Evolutionary conservation across 805 yeast genomes (phyloP).

Genomic region (Clavispora asparagi): DNA sequence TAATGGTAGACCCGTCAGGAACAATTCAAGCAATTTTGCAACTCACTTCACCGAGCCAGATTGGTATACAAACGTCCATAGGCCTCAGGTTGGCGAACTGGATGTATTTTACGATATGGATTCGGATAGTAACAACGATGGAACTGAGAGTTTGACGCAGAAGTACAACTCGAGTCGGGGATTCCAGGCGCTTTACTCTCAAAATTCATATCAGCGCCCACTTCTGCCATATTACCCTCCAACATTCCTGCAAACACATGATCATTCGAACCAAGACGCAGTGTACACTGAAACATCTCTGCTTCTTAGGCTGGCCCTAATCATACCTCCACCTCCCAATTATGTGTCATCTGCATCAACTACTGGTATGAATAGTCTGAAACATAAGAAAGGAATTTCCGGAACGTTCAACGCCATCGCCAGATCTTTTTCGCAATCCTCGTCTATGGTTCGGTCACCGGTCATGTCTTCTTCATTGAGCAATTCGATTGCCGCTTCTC

Average conservation of each 20-base stretch:
- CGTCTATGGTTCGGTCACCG: constrained; percentile 8
- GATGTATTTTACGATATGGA: background rate
- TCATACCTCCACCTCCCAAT: constrained; percentile 13
- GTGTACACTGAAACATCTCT: background rate
- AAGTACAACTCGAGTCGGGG: background rate
- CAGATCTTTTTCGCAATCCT: constrained; percentile 8
- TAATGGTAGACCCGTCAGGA: background rate
- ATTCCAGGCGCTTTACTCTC: background rate
- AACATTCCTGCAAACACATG: background rate
- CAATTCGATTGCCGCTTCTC: constrained; percentile 12
- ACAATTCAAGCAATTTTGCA: background rate
- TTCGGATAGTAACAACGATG: background rate
- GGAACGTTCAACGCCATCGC: constrained; percentile 17
- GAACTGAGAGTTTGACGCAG: background rate
- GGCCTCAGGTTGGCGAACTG: background rate
- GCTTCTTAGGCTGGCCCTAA: constrained; percentile 8
- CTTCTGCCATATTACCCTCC: background rate
- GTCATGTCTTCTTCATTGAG: constrained; percentile 6
- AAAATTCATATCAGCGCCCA: background rate
- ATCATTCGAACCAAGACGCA: background rate
- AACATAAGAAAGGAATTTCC: constrained; percentile 10
- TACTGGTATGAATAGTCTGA: background rate
- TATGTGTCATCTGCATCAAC: constrained; percentile 13
- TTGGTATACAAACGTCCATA: constrained; percentile 29
- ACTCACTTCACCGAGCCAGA: constrained; percentile 31